Evolutionary conservation across 2,329 filamentous ascomycete species (phyloP).

Genomic region (Exophiala spinifera): DNA sequence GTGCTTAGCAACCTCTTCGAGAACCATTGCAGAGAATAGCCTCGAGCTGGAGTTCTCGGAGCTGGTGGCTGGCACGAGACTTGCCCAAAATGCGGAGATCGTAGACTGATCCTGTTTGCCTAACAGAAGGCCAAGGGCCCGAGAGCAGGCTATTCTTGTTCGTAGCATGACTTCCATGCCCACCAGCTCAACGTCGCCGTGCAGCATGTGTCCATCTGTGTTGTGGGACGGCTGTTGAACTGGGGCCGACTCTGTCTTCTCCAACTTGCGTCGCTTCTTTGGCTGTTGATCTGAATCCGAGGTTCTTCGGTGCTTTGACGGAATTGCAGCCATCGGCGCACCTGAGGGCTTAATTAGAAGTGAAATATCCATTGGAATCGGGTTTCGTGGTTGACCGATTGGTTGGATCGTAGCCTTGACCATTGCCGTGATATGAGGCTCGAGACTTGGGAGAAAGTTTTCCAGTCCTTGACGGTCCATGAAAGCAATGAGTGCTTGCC

Average conservation of each 20-base stretch:
- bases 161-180: conserved; percentile 84
- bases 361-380: conserved; percentile 84
- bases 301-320: conserved; percentile 39
- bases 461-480: conserved; percentile 56
- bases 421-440: conserved; percentile 72
- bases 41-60: conserved; percentile 83
- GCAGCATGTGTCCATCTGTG: conserved; percentile 96
- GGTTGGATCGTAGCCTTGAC: conserved; percentile 83
- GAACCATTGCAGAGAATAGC: conserved; percentile 73
- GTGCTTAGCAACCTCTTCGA: conserved; percentile 81
- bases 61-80: conserved; percentile 67
- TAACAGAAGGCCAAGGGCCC: conserved; percentile 82
- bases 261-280: conserved; percentile 69
- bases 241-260: conserved; percentile 73
- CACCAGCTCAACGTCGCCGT: conserved; percentile 92
- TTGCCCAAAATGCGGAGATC: conserved; percentile 52
- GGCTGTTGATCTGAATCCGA: conserved; percentile 43
- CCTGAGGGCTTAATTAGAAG: conserved; percentile 94
- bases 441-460: conserved; percentile 69
- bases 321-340: conserved; percentile 63
- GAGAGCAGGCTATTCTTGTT: conserved; percentile 82
- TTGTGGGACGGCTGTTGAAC: conserved; percentile 73
- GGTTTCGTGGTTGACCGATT: conserved; percentile 85
- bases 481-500: conserved; percentile 57
- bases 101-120: conserved; percentile 64